phyloP scores from a whole-genome alignment of 345 rosid genomes.

The Hypericum perforatum region DNA sequence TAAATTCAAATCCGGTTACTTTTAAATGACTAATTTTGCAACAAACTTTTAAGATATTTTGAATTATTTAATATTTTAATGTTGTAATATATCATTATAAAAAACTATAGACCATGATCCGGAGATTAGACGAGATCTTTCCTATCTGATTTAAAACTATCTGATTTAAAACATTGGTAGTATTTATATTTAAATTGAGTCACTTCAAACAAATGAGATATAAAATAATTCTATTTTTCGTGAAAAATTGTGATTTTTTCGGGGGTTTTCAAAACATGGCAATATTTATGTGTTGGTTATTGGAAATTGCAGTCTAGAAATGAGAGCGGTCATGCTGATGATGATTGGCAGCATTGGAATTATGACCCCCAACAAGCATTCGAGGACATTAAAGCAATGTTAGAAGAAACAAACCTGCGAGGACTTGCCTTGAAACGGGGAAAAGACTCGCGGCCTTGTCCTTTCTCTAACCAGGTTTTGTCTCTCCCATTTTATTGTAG shows the following conservation, averaged over 20 bases:
- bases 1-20: too few relatives aligned
- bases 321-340: slow-evolving; percentile 5
- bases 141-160: too few relatives aligned
- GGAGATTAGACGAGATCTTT: too few relatives aligned
- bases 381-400: slow-evolving; percentile 28
- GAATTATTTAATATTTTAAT: too few relatives aligned
- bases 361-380: slow-evolving; percentile 15
- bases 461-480: slow-evolving; percentile 35
- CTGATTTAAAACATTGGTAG: too few relatives aligned
- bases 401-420: slow-evolving; percentile 12
- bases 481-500: neutral
- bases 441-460: slow-evolving; percentile 8
- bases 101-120: too few relatives aligned
- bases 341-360: slow-evolving; percentile 2
- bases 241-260: neutral
- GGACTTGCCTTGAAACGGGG: slow-evolving; percentile 8
- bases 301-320: slow-evolving; percentile 9
- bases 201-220: too few relatives aligned
- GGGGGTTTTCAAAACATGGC: neutral
- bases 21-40: too few relatives aligned
- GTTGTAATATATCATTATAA: too few relatives aligned
- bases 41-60: too few relatives aligned
- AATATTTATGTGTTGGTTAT: neutral
- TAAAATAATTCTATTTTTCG: too few relatives aligned
- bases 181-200: too few relatives aligned